Base-by-base conservation (phyloP, 805 yeast species). In the Metschnikowia cerradonensis region DNA sequence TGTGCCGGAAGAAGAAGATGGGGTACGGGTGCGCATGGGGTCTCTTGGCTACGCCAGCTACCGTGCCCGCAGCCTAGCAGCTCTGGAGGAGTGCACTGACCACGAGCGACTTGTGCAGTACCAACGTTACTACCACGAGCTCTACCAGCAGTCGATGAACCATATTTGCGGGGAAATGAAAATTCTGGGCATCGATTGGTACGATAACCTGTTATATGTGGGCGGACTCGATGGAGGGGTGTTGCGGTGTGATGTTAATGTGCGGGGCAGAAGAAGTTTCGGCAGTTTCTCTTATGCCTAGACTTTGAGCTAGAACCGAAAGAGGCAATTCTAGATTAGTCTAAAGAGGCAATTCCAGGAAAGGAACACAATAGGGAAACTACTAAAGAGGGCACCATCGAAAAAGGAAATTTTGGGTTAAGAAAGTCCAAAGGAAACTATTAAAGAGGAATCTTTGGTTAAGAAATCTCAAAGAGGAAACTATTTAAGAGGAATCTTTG, bases 191-290 rank as follows among this genome's bases (percentile, higher is more conserved):
- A 52, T 74, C 20, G 77, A 72, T 51, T 68, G 73, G 68, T 55
- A 50, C 48, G 62, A 60, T 31, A 62, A 60, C 41, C 67, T 67
- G 52, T 60, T 74, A 42, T 58, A 65, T 23, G 67, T 74, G 47
- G 77, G 77, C 3, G 66, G 75, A 52, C 72, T 72, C 47, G 84
- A 81, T 52, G 80, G 78, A 41, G 95, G 95, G 0, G 70, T 88
- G 19, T 73, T 83, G 42, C 73, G 76, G 56, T 88, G 92, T 90
- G 80, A 79, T 40, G 77, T 88, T 43, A 86, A 86, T 58, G 75
- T 80, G 14, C 78, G 83, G 78, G 79, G 80, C 31, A 72, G 88
- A 60, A 70, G 86, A 51, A 79, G 84, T 50, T 80, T 80, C 55
- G 84, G 86, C 2, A 75, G 83, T 49, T 80, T 72, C 56, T 77